These are phyloP conservation scores for Gloeostereum incarnatum DNA, from an alignment of 768 basidiomycete species.

Conservation along the genomic window DNA sequence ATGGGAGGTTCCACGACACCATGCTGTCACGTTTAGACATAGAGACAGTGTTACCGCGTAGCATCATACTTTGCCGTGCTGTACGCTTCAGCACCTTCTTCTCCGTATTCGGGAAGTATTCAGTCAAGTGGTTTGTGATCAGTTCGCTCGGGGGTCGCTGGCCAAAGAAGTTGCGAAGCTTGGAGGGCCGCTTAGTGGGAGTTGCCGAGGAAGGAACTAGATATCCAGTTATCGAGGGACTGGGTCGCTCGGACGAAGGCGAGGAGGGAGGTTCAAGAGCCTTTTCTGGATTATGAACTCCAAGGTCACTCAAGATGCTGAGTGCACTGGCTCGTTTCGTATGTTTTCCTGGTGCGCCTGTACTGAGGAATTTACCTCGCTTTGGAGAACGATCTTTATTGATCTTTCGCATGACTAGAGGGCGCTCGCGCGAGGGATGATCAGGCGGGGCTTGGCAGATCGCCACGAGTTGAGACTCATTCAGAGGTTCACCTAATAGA, in stretches of 20 bases:
- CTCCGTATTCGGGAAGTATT: slow-evolving; percentile 93
- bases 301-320: slow-evolving; percentile 89
- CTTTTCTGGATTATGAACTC: slow-evolving; percentile 72
- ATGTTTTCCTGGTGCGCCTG: slow-evolving; percentile 30
- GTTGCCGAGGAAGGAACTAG: slow-evolving; percentile 18
- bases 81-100: slow-evolving; percentile 86
- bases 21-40: slow-evolving; percentile 36
- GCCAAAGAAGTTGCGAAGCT: slow-evolving; percentile 93
- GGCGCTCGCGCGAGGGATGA: slow-evolving; percentile 71
- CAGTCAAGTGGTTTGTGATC: slow-evolving; percentile 88
- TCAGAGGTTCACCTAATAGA: slow-evolving; percentile 57
- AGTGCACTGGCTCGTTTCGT: slow-evolving; percentile 91
- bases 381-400: slow-evolving; percentile 26
- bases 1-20: slow-evolving; percentile 35
- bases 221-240: slow-evolving; percentile 9
- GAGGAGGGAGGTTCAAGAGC: slow-evolving; percentile 53
- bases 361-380: slow-evolving; percentile 14
- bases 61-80: slow-evolving; percentile 84
- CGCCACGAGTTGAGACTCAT: slow-evolving; percentile 70
- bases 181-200: slow-evolving; percentile 46
- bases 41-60: slow-evolving; percentile 28
- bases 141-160: slow-evolving; percentile 97
- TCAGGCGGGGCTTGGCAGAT: slow-evolving; percentile 79
- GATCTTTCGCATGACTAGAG: slow-evolving; percentile 62
- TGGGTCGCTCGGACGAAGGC: slow-evolving; percentile 25